Evolutionary conservation across 208 protist species (phyloP).

Genomic region (Trypanosoma grayi): DNA sequence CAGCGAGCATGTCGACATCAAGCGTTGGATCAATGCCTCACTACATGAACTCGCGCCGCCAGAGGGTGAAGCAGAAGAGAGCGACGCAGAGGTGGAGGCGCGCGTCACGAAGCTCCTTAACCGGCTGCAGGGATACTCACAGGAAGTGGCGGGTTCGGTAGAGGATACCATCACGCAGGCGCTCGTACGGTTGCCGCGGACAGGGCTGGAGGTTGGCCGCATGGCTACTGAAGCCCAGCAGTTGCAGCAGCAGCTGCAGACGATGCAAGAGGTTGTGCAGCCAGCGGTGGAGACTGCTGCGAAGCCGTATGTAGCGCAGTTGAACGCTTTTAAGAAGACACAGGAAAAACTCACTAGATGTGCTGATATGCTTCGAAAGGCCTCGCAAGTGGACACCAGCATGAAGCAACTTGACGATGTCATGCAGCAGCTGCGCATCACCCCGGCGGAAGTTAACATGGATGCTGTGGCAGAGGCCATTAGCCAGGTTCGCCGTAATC

Average conservation of each 20-base stretch:
- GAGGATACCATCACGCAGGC: slow-evolving; percentile 68
- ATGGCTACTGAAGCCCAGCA: slow-evolving; percentile 59
- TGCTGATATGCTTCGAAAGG: slow-evolving; percentile 42
- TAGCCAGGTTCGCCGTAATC: slow-evolving; percentile 31
- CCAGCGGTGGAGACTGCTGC: slow-evolving; percentile 20
- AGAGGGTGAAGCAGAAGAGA: neutral
- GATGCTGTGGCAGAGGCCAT: slow-evolving; percentile 28
- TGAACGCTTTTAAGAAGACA: slow-evolving; percentile 37
- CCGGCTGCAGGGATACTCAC: slow-evolving; percentile 47
- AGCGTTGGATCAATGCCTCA: slow-evolving; percentile 55
- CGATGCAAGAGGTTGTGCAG: slow-evolving; percentile 34
- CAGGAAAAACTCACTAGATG: slow-evolving; percentile 55
- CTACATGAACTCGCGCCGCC: slow-evolving; percentile 15
- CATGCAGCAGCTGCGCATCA: slow-evolving; percentile 30
- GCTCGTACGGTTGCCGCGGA: slow-evolving; percentile 64
- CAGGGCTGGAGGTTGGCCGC: slow-evolving; percentile 62
- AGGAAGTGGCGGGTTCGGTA: slow-evolving; percentile 43
- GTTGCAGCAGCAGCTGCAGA: slow-evolving; percentile 44
- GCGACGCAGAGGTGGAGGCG: slow-evolving; percentile 31
- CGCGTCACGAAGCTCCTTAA: slow-evolving; percentile 42
- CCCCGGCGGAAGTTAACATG: slow-evolving; percentile 20
- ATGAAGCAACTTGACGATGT: slow-evolving; percentile 50
- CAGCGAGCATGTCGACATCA: slow-evolving; percentile 39
- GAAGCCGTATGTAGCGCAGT: slow-evolving; percentile 20
- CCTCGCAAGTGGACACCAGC: slow-evolving; percentile 36